Conservation (phyloP, 345 rosid species). For the Murraya paniculata region DNA sequence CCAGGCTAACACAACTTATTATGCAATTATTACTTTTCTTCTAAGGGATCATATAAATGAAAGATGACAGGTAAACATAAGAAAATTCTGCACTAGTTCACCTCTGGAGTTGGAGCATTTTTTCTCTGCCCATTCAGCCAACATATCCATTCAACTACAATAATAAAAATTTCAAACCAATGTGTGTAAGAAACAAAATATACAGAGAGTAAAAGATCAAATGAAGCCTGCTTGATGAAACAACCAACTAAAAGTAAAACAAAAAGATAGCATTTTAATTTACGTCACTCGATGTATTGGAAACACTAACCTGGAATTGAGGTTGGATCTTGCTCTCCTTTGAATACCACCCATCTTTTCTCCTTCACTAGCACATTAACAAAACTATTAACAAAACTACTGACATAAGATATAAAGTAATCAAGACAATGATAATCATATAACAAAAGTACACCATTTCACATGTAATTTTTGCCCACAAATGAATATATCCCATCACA, state of each 20-base stretch:
- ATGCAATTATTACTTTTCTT: background rate
- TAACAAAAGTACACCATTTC: background rate
- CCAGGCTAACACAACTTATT: background rate
- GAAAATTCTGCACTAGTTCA: slow-evolving; percentile 20
- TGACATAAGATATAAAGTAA: slow-evolving; percentile 8
- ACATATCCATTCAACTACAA: slow-evolving; percentile 97
- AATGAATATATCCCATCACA: background rate
- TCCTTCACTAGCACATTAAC: slow-evolving; percentile 66
- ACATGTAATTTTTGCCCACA: background rate
- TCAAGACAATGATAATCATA: background rate
- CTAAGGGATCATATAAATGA: background rate
- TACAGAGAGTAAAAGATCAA: background rate
- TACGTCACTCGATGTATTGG: background rate
- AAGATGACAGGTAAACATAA: background rate
- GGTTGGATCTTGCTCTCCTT: slow-evolving; percentile 86
- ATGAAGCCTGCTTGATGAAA: background rate
- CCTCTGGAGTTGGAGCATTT: slow-evolving; percentile 82
- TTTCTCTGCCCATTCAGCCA: slow-evolving; percentile 97
- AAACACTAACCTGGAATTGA: slow-evolving; percentile 64
- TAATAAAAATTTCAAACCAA: slow-evolving; percentile 16
- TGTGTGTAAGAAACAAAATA: slow-evolving; percentile 4
- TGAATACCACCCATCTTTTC: slow-evolving; percentile 90
- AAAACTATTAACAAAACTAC: background rate
- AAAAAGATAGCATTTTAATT: background rate
- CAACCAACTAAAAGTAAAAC: background rate